A percentile compares a stretch with the other conserved stretches of the same genome.
Evolutionary conservation across 257 asterid genomes (phyloP).

Genomic region (Ilex aquifolium): DNA sequence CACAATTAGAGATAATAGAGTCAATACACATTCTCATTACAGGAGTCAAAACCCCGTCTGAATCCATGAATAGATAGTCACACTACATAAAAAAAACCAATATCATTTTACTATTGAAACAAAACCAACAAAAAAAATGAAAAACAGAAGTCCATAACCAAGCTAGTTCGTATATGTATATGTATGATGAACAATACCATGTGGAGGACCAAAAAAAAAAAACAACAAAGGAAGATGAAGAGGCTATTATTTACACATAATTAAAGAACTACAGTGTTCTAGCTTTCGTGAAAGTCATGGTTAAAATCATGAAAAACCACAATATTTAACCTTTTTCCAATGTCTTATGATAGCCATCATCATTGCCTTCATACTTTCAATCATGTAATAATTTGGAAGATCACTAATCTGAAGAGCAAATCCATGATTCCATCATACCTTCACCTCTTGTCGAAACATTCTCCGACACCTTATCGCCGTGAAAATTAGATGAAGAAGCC

Average conservation of each 20-base stretch:
- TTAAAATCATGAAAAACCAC: constrained; percentile 21
- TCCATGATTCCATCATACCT: constrained; percentile 69
- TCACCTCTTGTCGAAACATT: constrained; percentile 29
- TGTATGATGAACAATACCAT: neutral
- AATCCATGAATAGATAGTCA: neutral
- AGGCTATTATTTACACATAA: constrained; percentile 52
- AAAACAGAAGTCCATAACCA: constrained; percentile 13
- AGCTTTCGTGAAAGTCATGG: constrained; percentile 24
- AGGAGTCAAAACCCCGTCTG: constrained; percentile 19
- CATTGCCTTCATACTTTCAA: constrained; percentile 19
- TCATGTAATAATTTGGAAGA: constrained; percentile 28
- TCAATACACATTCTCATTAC: constrained; percentile 12
- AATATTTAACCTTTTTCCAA: neutral
- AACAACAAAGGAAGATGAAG: constrained; percentile 6
- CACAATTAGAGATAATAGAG: neutral
- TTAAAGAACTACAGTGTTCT: constrained; percentile 24
- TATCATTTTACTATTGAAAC: constrained; percentile 4
- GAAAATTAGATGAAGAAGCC: constrained; percentile 20
- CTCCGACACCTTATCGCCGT: constrained; percentile 28
- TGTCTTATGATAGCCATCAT: neutral
- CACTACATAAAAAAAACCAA: constrained; percentile 1
- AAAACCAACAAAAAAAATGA: constrained; percentile 14
- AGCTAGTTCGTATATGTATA: neutral
- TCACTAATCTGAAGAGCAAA: constrained; percentile 50
- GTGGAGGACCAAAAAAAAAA: constrained; percentile 14